Evolutionary conservation across 768 basidiomycete genomes (phyloP).

Genomic region (Pleurotus citrinopileatus): DNA sequence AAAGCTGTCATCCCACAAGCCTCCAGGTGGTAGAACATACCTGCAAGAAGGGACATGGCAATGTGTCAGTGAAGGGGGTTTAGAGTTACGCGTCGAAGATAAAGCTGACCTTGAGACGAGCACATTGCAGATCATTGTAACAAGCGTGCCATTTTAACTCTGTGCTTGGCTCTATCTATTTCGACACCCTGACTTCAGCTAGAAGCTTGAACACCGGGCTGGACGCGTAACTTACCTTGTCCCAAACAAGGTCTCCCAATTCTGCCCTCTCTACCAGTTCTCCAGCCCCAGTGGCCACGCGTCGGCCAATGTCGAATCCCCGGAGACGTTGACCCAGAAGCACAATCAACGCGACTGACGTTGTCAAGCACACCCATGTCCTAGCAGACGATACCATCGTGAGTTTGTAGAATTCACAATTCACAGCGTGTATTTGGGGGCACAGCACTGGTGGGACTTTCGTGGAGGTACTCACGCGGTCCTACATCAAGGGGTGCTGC

Average conservation of each 20-base stretch:
- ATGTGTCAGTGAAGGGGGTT: too few species aligned
- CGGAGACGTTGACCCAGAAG: neutral
- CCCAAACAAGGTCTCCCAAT: neutral
- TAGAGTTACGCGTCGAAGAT: neutral
- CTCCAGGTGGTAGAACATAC: neutral
- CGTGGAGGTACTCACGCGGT: too few species aligned
- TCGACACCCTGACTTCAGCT: neutral
- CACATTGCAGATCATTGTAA: slow-evolving; percentile 20
- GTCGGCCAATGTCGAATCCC: neutral
- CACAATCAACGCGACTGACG: neutral
- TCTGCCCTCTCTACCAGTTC: neutral
- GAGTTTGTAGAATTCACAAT: neutral
- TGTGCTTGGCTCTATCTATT: neutral
- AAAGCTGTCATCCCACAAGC: too few species aligned
- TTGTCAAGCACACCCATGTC: neutral
- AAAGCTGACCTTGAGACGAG: slow-evolving; percentile 21
- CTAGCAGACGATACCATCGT: neutral
- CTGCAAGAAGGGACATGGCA: neutral
- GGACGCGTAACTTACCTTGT: neutral
- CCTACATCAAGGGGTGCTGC: too few species aligned
- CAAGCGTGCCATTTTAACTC: slow-evolving; percentile 25
- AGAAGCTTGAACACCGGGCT: neutral
- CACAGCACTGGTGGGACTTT: too few species aligned
- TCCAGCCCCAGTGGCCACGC: neutral
- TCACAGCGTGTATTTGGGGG: too few species aligned